A percentile compares a stretch with the other conserved stretches of the same genome.
Conservation (phyloP, 2,329 filamentous ascomycete species). For the Exophiala aquamarina region DNA sequence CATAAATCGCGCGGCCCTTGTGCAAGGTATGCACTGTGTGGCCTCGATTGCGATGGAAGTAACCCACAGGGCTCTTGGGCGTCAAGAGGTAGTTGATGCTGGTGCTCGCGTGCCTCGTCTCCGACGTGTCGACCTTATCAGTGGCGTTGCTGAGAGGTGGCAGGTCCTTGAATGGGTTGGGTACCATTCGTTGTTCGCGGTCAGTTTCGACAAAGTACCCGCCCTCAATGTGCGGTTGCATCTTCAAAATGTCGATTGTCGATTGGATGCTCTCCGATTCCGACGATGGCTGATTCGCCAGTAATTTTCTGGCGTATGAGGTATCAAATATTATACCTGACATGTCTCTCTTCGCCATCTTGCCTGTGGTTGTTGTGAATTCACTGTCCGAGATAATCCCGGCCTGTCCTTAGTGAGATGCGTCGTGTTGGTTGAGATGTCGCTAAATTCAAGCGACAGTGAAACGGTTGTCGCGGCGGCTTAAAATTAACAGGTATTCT, state of each 20-base stretch:
- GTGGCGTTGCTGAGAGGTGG: conserved; percentile 38
- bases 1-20: conserved; percentile 62
- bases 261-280: conserved; percentile 36
- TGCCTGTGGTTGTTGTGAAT: no score
- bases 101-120: conserved; percentile 56
- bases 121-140: conserved; percentile 34
- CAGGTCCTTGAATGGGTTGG: conserved; percentile 51
- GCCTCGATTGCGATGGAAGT: conserved; percentile 64
- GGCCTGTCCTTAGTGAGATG: background rate
- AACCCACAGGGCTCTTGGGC: conserved; percentile 53
- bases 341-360: background rate
- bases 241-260: conserved; percentile 47
- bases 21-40: conserved; percentile 67
- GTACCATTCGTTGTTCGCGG: conserved; percentile 50
- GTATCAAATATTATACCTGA: background rate
- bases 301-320: conserved; percentile 11
- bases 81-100: conserved; percentile 67
- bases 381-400: no score
- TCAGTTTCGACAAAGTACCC: conserved; percentile 66
- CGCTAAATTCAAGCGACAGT: no score
- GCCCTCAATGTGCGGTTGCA: conserved; percentile 61
- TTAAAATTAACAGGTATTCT: no score
- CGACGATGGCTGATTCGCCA: conserved; percentile 17
- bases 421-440: background rate
- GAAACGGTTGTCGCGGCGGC: no score